phyloP scores from a whole-genome alignment of 768 basidiomycete species.

The Peribolospora kevripleyi region DNA sequence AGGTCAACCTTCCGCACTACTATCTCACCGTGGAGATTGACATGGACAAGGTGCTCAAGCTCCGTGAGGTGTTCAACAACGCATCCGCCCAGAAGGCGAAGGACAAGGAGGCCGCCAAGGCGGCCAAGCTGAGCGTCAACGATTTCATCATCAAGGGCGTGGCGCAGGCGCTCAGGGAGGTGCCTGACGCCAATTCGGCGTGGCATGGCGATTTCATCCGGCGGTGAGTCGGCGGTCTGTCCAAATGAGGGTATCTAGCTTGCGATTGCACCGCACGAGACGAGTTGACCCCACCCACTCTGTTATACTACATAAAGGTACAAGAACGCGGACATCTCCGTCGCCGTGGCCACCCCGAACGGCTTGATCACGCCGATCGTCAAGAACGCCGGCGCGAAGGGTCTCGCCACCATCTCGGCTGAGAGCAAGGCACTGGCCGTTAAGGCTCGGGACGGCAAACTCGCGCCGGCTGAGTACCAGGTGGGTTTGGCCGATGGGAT shows the following conservation, averaged over 20 bases:
- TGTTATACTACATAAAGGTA: slow-evolving; percentile 28
- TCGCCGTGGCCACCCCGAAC: slow-evolving; percentile 85
- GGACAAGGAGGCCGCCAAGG: slow-evolving; percentile 38
- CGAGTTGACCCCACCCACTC: slow-evolving; percentile 14
- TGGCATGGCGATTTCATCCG: slow-evolving; percentile 89
- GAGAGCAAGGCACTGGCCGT: slow-evolving; percentile 79
- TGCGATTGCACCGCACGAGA: background rate
- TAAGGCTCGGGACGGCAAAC: slow-evolving; percentile 90
- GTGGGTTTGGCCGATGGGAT: slow-evolving; percentile 24
- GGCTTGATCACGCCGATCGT: slow-evolving; percentile 96
- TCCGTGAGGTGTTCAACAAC: slow-evolving; percentile 79
- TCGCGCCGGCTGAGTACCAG: slow-evolving; percentile 89
- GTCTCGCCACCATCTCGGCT: slow-evolving; percentile 71
- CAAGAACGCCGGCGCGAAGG: slow-evolving; percentile 76
- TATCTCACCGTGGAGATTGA: slow-evolving; percentile 83
- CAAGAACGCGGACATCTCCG: slow-evolving; percentile 87
- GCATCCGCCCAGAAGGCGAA: slow-evolving; percentile 5
- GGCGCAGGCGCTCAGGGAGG: slow-evolving; percentile 69
- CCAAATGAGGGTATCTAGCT: background rate
- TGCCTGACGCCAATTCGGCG: slow-evolving; percentile 92
- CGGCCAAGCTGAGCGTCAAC: slow-evolving; percentile 67
- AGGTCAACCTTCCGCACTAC: slow-evolving; percentile 88
- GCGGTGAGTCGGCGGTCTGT: slow-evolving; percentile 35
- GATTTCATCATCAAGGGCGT: slow-evolving; percentile 95
- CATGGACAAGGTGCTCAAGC: slow-evolving; percentile 87